Evolutionary conservation across 257 asterid species (phyloP).

Genomic region (Gentiana macrophylla): DNA sequence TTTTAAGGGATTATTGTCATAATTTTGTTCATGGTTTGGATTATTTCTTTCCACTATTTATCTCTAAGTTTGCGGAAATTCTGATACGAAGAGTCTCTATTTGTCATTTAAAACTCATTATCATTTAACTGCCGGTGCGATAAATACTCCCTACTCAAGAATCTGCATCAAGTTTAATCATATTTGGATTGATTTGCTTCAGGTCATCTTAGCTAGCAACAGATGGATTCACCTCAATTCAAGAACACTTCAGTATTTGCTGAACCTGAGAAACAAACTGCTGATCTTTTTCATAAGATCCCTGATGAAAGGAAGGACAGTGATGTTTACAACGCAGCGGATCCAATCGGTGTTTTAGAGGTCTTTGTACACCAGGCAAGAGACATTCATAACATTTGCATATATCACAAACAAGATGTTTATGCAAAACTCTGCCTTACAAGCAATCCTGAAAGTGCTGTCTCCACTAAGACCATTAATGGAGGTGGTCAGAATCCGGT

Average conservation of each 20-base stretch:
- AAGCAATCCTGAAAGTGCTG: slow-evolving; percentile 64
- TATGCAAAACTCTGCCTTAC: slow-evolving; percentile 85
- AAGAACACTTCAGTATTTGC: slow-evolving; percentile 39
- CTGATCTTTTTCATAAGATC: slow-evolving; percentile 22
- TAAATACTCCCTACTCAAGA: no score
- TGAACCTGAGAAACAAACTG: slow-evolving; percentile 50
- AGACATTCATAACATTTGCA: slow-evolving; percentile 91
- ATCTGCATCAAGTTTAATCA: no score
- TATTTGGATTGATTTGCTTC: slow-evolving; percentile 5
- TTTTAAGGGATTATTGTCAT: no score
- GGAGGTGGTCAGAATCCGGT: slow-evolving; percentile 93
- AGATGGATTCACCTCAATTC: slow-evolving; percentile 84
- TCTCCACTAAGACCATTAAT: slow-evolving; percentile 69
- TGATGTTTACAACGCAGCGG: slow-evolving; percentile 23
- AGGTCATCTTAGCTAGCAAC: slow-evolving; percentile 30
- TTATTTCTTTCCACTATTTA: no score
- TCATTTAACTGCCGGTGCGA: no score
- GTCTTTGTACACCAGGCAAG: slow-evolving; percentile 83
- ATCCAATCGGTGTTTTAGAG: slow-evolving; percentile 53
- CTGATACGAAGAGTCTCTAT: no score
- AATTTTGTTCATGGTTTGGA: no score
- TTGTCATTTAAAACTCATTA: no score
- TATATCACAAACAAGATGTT: slow-evolving; percentile 91
- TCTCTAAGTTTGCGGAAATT: no score
- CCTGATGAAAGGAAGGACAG: slow-evolving; percentile 29